Evolutionary conservation across 495 filamentous ascomycete species (phyloP), one percentile per base, ranked within the genome.

Genomic region (Letharia columbiana): DNA sequence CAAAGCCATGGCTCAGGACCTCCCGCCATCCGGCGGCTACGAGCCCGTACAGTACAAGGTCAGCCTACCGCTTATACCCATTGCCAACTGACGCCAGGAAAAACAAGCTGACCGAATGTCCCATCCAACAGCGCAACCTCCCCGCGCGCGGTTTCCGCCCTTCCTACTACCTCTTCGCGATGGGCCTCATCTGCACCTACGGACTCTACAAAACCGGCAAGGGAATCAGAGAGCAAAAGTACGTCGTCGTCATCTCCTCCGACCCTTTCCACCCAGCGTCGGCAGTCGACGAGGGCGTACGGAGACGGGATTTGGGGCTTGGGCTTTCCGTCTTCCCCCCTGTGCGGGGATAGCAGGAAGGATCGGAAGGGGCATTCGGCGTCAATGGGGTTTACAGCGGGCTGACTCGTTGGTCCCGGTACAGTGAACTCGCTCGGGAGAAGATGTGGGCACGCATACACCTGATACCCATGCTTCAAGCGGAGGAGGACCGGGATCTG

Each of bases 381-480:
- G 39, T 64, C 67, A 37, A 67, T 47, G 65, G 50, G 58, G n/a
- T 15, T 58, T 6, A 37, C 7, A 6, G 28, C 11, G n/a, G 8
- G 49, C 49, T 52, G 12, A 52, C 12, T 13, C 3, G 10, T 52
- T 28, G 23, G 23, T n/a, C 23, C 10, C 13, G 49, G 57, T 7
- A 64, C 70, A 97, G 93, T 73, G 94, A 98, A 75, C 89, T 95
- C 67, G 89, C 87, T 62, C 90, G 94, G 57, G 94, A 98, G 73
- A 98, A 98, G 81, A 92, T 96, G 84, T 98, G 94, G 94, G 82
- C 87, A 56, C 88, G 94, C 70, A 92, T 98, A 71, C 85, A 98
- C 75, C 80, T 98, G 60, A 91, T 91, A 73, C 94, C 94, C 41
- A 76, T 94, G 68, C 86, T 98, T 61, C 92, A 97, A 73, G 94